Conservation (phyloP, 768 basidiomycete species). For the Dentipellis sp. region DNA sequence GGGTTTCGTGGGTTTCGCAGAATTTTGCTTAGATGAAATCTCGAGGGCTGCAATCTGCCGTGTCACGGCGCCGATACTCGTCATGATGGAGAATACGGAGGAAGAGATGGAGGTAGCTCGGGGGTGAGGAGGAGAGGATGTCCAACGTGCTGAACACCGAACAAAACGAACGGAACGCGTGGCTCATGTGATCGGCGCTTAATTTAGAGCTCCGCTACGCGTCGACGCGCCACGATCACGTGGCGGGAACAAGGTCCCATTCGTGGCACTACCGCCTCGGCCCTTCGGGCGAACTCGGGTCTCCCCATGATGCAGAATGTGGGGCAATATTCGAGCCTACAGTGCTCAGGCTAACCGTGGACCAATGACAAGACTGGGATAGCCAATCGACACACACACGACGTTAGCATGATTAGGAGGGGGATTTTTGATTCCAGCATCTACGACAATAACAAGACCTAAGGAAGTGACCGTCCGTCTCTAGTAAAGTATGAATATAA, state of each 20-base stretch:
- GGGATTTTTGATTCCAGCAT: not conserved
- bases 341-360: no score
- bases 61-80: conserved; percentile 44
- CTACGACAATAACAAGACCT: not conserved
- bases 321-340: no score
- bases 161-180: not conserved
- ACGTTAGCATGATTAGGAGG: not conserved
- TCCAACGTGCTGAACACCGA: no score
- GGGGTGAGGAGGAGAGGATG: not conserved
- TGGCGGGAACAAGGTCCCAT: not conserved
- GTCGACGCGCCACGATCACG: not conserved
- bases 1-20: conserved; percentile 22
- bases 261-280: not conserved
- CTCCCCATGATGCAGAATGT: no score
- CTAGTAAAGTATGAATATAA: not conserved
- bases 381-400: not conserved
- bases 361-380: no score
- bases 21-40: conserved; percentile 41
- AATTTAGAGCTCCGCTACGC: not conserved
- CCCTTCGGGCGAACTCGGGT: not conserved
- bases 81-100: conserved; percentile 22
- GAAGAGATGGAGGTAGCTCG: not conserved
- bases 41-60: conserved; percentile 65
- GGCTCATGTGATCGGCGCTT: not conserved
- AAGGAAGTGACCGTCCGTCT: not conserved